Evolutionary conservation across 495 filamentous ascomycete species (phyloP).

Genomic region (Penicillium nucicola): DNA sequence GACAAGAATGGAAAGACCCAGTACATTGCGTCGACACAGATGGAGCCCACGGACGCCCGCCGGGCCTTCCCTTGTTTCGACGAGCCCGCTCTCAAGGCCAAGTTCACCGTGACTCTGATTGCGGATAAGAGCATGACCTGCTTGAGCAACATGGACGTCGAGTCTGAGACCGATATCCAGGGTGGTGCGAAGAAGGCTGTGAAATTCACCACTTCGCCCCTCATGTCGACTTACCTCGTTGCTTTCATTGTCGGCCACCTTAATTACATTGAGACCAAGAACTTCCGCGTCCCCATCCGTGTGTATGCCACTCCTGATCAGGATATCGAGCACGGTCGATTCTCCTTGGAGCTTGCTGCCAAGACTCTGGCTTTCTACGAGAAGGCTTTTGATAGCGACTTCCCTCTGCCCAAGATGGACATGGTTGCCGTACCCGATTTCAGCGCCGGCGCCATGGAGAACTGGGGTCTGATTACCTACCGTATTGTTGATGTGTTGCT

Average conservation of each 20-base stretch:
- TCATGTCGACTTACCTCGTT: constrained; percentile 68
- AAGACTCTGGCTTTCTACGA: constrained; percentile 53
- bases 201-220: constrained; percentile 62
- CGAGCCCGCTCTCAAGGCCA: constrained; percentile 66
- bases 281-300: constrained; percentile 62
- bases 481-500: constrained; percentile 87
- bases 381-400: constrained; percentile 52
- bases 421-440: constrained; percentile 98
- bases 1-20: constrained; percentile 49
- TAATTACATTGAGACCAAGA: constrained; percentile 61
- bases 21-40: constrained; percentile 63
- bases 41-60: constrained; percentile 65
- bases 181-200: constrained; percentile 59
- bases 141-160: constrained; percentile 68
- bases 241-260: constrained; percentile 68
- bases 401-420: constrained; percentile 84
- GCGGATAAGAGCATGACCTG: constrained; percentile 61
- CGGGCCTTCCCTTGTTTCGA: constrained; percentile 70
- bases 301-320: constrained; percentile 63
- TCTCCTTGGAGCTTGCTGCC: constrained; percentile 62
- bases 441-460: constrained; percentile 94
- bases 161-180: constrained; percentile 52
- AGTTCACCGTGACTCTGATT: constrained; percentile 62
- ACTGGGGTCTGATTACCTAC: constrained; percentile 97
- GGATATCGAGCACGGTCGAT: constrained; percentile 63